Conservation (phyloP, 1,139 yeast species). For the Suhomyces maxii region DNA sequence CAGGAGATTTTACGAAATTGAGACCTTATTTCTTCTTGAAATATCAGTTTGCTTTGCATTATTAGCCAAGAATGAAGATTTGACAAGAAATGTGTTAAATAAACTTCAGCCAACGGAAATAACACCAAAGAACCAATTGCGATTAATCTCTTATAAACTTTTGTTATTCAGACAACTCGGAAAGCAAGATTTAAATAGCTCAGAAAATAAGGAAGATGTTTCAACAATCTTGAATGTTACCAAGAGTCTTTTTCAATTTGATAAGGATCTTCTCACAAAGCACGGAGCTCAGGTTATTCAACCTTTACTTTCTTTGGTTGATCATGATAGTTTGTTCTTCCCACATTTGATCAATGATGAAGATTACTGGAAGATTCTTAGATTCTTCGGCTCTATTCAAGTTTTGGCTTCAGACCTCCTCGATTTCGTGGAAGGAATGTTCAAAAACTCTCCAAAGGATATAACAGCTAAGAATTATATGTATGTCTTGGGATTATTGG, state of each 20-base stretch:
- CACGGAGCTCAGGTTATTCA: constrained; percentile 52
- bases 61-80: constrained; percentile 39
- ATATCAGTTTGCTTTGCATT: constrained; percentile 51
- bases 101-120: constrained; percentile 23
- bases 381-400: constrained; percentile 58
- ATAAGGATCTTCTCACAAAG: constrained; percentile 42
- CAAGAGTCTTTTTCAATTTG: constrained; percentile 25
- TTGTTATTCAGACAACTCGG: constrained; percentile 38
- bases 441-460: constrained; percentile 37
- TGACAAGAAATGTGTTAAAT: constrained; percentile 26
- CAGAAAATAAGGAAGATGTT: neutral
- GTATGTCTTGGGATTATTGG: constrained; percentile 67
- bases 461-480: constrained; percentile 55
- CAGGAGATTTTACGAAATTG: constrained; percentile 53
- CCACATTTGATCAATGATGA: constrained; percentile 43
- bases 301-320: constrained; percentile 55
- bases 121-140: constrained; percentile 31
- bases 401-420: constrained; percentile 52
- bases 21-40: constrained; percentile 57
- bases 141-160: constrained; percentile 43
- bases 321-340: constrained; percentile 50
- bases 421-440: constrained; percentile 46
- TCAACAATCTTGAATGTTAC: neutral
- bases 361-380: constrained; percentile 63
- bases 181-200: constrained; percentile 8